Evolutionary conservation across 139 green algal species (phyloP), one percentile per base, ranked within the genome.

Genomic region (Chlamydomonas schloesseri): DNA sequence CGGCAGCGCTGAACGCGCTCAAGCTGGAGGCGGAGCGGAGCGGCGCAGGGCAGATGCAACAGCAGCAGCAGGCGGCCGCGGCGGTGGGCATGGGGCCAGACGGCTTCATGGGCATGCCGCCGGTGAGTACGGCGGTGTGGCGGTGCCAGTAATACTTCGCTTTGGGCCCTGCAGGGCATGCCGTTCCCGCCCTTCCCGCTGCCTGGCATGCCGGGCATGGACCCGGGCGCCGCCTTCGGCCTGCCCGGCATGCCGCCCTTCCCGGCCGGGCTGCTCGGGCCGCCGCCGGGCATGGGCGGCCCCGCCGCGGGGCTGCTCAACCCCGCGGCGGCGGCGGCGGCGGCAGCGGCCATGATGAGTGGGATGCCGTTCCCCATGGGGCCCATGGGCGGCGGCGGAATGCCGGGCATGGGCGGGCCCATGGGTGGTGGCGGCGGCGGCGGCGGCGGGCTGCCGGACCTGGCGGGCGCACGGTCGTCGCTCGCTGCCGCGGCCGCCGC

Each of bases 1-100:
- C 23, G 34, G 65, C 77, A 0, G 81, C 73, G 13, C 28, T 73
- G 4, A 53, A 71, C 37, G 74, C 77, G 37, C 71, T 91, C 37
- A 79, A 81, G 78, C 53, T 65, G 23, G 88, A 91, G 72, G n/a
- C n/a, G n/a, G n/a, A n/a, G 36, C 64, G 13, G 50, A 84, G 58
- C 75, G 76, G 33, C 83, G 88, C 23, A 78, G 84, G 36, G 47
- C 70, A 57, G 26, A 36, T 58, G 70, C 70, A 75, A 21, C 70
- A 75, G 36, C 36, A 60, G 17, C 73, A 81, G 58, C 17, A 8
- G 17, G 67, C 31, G 67, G 33, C 18, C 3, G 50, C 50, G 53
- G 73, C 17, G 55, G 20, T 60, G 2, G 75, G 55, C 20, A 82
- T 82, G 75, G 75, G 20, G 15, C 47, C 4, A 42, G 42, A 33